Percentiles rank a stretch among this genome's conserved stretches.
Conservation (phyloP, 345 rosid species). For the Bruguiera sexangula region DNA sequence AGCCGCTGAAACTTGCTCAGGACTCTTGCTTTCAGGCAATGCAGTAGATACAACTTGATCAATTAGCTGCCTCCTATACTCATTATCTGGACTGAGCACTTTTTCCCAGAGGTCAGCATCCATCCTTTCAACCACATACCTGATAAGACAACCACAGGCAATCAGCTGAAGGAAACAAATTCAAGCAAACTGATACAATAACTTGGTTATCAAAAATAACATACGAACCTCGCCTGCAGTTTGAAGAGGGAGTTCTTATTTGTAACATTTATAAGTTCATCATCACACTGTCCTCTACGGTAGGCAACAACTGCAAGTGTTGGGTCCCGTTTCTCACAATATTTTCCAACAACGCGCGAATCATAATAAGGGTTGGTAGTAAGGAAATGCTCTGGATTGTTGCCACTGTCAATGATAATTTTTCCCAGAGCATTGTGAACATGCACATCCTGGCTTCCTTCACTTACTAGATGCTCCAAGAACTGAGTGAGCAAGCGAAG, state of each 20-base stretch:
- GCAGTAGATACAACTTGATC: slow-evolving; percentile 99
- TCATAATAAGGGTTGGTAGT: slow-evolving; percentile 99
- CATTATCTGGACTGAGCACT: slow-evolving; percentile 86
- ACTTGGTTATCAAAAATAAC: slow-evolving; percentile 2
- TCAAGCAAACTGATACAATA: not conserved
- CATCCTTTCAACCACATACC: slow-evolving; percentile 97
- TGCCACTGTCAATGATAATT: slow-evolving; percentile 96
- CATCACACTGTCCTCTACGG: slow-evolving; percentile 96
- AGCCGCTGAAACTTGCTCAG: slow-evolving; percentile 78
- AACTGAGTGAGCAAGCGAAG: slow-evolving; percentile 99
- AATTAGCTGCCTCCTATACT: slow-evolving; percentile 80
- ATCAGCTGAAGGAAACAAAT: slow-evolving; percentile 2
- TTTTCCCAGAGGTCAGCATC: slow-evolving; percentile 98
- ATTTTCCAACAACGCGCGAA: slow-evolving; percentile 94
- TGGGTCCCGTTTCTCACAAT: slow-evolving; percentile 99
- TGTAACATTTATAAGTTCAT: slow-evolving; percentile 93
- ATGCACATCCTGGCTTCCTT: slow-evolving; percentile 99
- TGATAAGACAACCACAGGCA: not conserved
- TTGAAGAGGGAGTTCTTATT: slow-evolving; percentile 95
- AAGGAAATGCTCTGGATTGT: slow-evolving; percentile 98
- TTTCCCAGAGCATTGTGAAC: slow-evolving; percentile 99
- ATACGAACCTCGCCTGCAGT: slow-evolving; percentile 87
- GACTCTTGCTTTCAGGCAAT: slow-evolving; percentile 86
- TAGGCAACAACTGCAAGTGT: slow-evolving; percentile 97
- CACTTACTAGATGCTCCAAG: slow-evolving; percentile 98